These are phyloP conservation scores for Climacium dendroides DNA, from an alignment of 225 moss, liverwort and hornwort genomes.

Conservation along the genomic window DNA sequence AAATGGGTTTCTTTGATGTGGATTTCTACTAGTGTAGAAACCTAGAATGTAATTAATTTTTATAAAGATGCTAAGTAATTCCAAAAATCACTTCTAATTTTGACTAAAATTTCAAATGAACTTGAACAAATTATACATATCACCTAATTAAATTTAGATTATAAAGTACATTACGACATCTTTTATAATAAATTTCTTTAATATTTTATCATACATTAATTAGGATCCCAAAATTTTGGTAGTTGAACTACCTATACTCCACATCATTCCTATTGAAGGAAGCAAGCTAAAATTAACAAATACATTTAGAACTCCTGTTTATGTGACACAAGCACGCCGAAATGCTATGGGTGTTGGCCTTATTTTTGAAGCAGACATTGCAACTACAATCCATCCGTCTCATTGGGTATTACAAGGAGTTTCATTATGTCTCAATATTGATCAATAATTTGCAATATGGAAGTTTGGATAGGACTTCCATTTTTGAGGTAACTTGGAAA, in stretches of 20 bases:
- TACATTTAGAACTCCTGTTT: conserved; percentile 78
- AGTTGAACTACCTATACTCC: conserved; percentile 71
- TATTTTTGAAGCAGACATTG: conserved; percentile 84
- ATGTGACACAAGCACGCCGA: conserved; percentile 79
- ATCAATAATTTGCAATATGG: conserved; percentile 10
- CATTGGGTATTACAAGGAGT: conserved; percentile 93
- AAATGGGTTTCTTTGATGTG: not conserved
- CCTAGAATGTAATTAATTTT: not conserved
- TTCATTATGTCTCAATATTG: conserved; percentile 74
- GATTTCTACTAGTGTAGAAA: not conserved
- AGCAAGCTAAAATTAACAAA: conserved; percentile 92
- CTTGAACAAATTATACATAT: no score
- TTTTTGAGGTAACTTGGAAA: not conserved
- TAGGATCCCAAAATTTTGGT: conserved; percentile 82
- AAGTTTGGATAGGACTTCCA: not conserved
- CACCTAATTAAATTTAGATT: no score
- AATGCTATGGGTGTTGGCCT: conserved; percentile 95
- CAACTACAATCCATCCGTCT: conserved; percentile 71
- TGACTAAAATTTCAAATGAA: not conserved
- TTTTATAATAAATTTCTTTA: no score
- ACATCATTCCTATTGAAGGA: conserved; percentile 79
- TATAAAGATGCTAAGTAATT: not conserved
- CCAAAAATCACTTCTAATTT: not conserved
- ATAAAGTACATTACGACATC: not conserved
- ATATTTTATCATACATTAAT: not conserved